These are phyloP conservation scores for Fusarium sp. DNA, from an alignment of 2,329 filamentous ascomycete genomes.

Conservation along the genomic window DNA sequence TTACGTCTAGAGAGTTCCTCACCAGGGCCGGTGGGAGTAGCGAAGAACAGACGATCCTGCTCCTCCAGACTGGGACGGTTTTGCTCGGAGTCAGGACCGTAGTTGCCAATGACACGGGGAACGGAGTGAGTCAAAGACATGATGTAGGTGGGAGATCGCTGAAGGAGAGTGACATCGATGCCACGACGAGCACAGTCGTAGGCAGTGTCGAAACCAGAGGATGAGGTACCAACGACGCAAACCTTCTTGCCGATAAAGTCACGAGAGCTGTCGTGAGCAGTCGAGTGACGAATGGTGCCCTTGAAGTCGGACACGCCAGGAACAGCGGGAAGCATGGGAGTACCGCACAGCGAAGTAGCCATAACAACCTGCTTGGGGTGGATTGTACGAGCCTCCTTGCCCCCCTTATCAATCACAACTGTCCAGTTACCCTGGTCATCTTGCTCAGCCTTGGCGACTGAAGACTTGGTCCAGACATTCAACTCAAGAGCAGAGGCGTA, in stretches of 20 bases:
- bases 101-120: constrained; percentile 48
- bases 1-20: constrained; percentile 40
- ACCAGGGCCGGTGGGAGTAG: constrained; percentile 69
- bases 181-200: constrained; percentile 21
- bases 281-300: constrained; percentile 17
- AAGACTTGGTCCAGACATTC: constrained; percentile 70
- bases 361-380: constrained; percentile 24
- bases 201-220: constrained; percentile 25
- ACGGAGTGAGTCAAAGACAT: constrained; percentile 53
- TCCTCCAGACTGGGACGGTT: constrained; percentile 68
- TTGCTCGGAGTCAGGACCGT: constrained; percentile 48
- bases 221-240: constrained; percentile 24
- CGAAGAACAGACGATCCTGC: constrained; percentile 66
- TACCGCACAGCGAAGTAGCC: constrained; percentile 19
- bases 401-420: constrained; percentile 57
- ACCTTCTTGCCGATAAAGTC: constrained; percentile 25
- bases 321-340: constrained; percentile 11
- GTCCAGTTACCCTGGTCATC: constrained; percentile 68
- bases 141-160: constrained; percentile 51
- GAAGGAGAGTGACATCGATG: constrained; percentile 28
- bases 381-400: constrained; percentile 27
- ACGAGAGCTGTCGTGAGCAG: constrained; percentile 16
- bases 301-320: constrained; percentile 22
- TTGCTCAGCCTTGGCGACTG: constrained; percentile 19
- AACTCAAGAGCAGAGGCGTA: constrained; percentile 75